Evolutionary conservation across 2,329 filamentous ascomycete genomes (phyloP), one percentile per base, ranked within the genome.

Genomic region (Fusarium tricinctum): DNA sequence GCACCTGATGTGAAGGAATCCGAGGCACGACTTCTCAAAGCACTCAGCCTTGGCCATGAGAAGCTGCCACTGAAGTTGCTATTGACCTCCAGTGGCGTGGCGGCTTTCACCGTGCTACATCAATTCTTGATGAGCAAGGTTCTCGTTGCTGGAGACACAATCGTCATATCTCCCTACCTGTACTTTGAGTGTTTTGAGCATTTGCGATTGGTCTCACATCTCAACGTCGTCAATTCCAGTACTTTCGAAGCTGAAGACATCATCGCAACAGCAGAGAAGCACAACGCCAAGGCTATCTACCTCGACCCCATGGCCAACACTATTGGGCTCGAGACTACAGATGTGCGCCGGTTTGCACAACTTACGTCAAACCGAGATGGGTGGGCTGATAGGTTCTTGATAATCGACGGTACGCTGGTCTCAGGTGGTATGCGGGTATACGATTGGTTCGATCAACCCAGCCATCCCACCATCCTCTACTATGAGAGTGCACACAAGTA

Each of bases 251-350:
- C 60, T 17, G 60, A 59, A 38, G 60, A 63, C 22, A 63, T 63
- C 22, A 63, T 63, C 33, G 45, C 39, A 6, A 63, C 60, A 13
- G 55, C 60, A 13, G 60, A 63, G 46, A 63, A 20, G 22, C 40
- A 63, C 45, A 63, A 59, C 28, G 54, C 60, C 42, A 63, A 59
- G 19, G 60, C 60, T 39, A 46, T 63, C 40, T 63, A 63, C 19
- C 60, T 63, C 5, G 60, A 63, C 45, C 60, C 60, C 14, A 63
- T 63, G 60, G 55, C 60, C 45, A 63, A 63, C 49, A 63, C 60
- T 15, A 22, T 59, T 10, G 55, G 45, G 14, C 32, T 63, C 28
- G 32, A 63, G 32, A 63, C 60, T 13, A 63, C 60, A 7, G 54
- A 63, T 20, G 53, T 63, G 35, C 54, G 55, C 9, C 44, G 50